Conservation (phyloP, 176 grass and related monocot genomes). For the Alloteropsis semialata region DNA sequence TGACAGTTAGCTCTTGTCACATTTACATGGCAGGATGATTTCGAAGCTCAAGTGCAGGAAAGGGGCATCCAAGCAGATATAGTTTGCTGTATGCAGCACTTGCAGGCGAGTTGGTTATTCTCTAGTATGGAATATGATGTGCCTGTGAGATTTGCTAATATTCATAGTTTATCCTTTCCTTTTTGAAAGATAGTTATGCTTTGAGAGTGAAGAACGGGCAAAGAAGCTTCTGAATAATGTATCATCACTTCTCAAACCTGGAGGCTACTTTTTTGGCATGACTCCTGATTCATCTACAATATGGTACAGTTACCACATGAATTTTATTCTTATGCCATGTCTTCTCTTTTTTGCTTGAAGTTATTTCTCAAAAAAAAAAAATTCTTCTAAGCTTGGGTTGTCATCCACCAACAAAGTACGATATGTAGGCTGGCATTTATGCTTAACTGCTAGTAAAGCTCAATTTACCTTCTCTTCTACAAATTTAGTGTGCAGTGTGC, state of each 20-base stretch:
- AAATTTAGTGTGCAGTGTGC: background rate
- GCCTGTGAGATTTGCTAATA: conserved; percentile 31
- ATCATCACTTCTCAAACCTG: conserved; percentile 77
- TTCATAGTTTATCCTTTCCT: conserved; percentile 25
- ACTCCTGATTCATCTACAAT: conserved; percentile 90
- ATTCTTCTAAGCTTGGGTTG: background rate
- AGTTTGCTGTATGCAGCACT: conserved; percentile 81
- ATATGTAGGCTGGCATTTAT: background rate
- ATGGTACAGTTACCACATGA: conserved; percentile 51
- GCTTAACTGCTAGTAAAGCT: background rate
- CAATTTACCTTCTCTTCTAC: background rate
- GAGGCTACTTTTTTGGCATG: conserved; percentile 81
- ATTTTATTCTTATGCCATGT: conserved; percentile 1
- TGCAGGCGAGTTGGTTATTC: conserved; percentile 50
- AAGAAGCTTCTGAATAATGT: conserved; percentile 76
- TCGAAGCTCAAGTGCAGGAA: conserved; percentile 57
- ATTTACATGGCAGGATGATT: conserved; percentile 54
- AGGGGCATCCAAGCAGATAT: conserved; percentile 70
- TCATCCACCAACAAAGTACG: background rate
- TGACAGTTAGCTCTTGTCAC: conserved; percentile 13
- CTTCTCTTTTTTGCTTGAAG: background rate
- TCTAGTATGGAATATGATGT: background rate
- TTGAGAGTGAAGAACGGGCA: conserved; percentile 72
- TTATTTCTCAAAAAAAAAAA: background rate
- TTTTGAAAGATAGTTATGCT: conserved; percentile 68